Base-by-base conservation (phyloP, 257 asterid genomes). In the Marsdenia floribunda region DNA sequence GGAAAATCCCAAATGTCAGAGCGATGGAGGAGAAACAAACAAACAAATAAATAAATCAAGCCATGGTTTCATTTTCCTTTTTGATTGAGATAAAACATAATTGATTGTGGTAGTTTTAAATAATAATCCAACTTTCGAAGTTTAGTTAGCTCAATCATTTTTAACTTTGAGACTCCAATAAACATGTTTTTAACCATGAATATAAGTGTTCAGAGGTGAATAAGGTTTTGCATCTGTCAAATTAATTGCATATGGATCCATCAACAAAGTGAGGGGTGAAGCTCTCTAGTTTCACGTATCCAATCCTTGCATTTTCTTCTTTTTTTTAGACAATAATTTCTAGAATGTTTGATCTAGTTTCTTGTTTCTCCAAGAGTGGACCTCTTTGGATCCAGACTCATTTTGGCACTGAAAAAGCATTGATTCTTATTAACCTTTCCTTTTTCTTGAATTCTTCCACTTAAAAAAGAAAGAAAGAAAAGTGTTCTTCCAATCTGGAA, bases 401-500 rank as follows among this genome's bases (percentile, higher is more conserved):
- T 75, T 76, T 67, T 75, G 68, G 71, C 85, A 70, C 70, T 70
- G 67, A 68, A 73, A 64, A 12, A 80, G 80, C 63, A 80, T 76
- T 37, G 76, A 76, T 83, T 74, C 81, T 61, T 60, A 52, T 57
- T 47, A 40, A 26, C 22, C 70, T 71, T 71, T 37, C 65, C 53
- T 42, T 50, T 53, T 26, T 26, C 57, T 38, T 46, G 13, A 53
- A 50, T 19, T n/a, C 40, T 18, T 53, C 53, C 37, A 59, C 49
- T 11, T 1, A 44, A 44, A 40, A 40, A 40, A 44, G 10, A 44
- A 44, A 44, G 49, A 9, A 13, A 14, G 12, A 40, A 69, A 46
- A 37, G 37, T 66, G 69, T 79, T 42, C 63, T 75, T 44, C 73
- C 55, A 47, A 77, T 83, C 80, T 79, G 78, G 76, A 84, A 77